phyloP scores from a whole-genome alignment of 208 protist genomes.

The Crithidia thermophila region DNA sequence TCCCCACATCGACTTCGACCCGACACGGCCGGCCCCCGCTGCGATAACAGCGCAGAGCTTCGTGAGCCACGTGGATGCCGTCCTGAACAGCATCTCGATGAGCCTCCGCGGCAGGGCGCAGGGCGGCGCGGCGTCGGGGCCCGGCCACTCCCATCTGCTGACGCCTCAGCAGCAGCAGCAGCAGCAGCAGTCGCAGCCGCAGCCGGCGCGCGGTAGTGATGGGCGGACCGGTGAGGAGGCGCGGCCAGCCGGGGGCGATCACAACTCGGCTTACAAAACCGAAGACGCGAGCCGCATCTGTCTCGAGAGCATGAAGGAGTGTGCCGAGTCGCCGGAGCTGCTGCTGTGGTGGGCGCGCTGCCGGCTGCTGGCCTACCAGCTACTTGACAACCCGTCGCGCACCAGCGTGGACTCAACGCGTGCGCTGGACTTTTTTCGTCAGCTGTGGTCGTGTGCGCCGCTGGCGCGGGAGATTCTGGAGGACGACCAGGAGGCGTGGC shows the following conservation, averaged over 20 bases:
- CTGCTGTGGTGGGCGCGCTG: constrained; percentile 86
- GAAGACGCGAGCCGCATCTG: constrained; percentile 34
- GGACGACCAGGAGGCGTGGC: constrained; percentile 31
- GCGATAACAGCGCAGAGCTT: too few relatives aligned
- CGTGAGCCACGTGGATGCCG: too few relatives aligned
- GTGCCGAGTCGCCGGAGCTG: constrained; percentile 24
- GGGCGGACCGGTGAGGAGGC: too few relatives aligned
- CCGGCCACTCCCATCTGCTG: background rate
- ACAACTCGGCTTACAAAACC: constrained; percentile 15
- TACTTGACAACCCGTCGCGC: constrained; percentile 37
- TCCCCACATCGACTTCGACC: too few relatives aligned
- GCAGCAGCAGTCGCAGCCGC: background rate
- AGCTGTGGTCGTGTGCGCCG: constrained; percentile 54
- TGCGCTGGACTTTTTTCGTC: constrained; percentile 59
- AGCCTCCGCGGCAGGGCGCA: too few relatives aligned
- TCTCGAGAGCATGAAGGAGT: constrained; percentile 63
- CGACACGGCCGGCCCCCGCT: too few relatives aligned
- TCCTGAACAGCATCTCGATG: too few relatives aligned
- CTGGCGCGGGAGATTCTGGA: constrained; percentile 43
- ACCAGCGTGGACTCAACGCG: constrained; percentile 46
- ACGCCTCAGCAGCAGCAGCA: background rate
- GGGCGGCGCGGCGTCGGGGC: background rate
- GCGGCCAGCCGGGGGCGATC: too few relatives aligned
- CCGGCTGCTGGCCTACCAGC: constrained; percentile 61
- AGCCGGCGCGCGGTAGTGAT: background rate